Conservation (phyloP, 345 rosid genomes). For the Mallotus nudiflorus region DNA sequence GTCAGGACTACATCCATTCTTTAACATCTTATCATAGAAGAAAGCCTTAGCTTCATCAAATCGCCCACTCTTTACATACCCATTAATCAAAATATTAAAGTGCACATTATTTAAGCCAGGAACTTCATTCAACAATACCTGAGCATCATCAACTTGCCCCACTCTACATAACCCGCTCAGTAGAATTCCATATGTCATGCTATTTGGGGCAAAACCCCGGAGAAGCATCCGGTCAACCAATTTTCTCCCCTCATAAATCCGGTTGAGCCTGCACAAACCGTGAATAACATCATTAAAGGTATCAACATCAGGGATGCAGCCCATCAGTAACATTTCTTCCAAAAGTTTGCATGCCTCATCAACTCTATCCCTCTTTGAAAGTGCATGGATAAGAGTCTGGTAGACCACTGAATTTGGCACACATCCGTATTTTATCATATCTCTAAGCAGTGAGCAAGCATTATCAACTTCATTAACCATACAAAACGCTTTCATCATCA, state of each 20-base stretch:
- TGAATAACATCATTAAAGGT: conserved; percentile 77
- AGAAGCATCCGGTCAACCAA: conserved; percentile 75
- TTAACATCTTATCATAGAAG: conserved; percentile 41
- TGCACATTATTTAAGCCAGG: conserved; percentile 48
- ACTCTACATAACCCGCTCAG: conserved; percentile 64
- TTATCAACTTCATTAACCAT: conserved; percentile 66
- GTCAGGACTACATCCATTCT: conserved; percentile 47
- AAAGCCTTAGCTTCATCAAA: conserved; percentile 65
- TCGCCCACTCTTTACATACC: conserved; percentile 56
- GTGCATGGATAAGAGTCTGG: conserved; percentile 75
- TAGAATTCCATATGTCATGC: conserved; percentile 59
- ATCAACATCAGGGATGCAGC: conserved; percentile 72
- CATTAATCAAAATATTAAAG: conserved; percentile 69
- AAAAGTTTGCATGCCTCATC: conserved; percentile 64
- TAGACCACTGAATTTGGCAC: conserved; percentile 76
- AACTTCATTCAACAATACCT: conserved; percentile 49
- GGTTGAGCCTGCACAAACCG: conserved; percentile 59
- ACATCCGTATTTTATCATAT: conserved; percentile 84
- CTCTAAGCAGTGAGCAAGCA: conserved; percentile 67
- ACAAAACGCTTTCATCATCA: conserved; percentile 79
- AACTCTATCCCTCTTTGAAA: conserved; percentile 59
- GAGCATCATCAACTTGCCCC: conserved; percentile 73
- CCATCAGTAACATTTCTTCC: conserved; percentile 89
- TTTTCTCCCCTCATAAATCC: conserved; percentile 69
- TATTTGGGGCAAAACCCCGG: conserved; percentile 70